Evolutionary conservation across 176 grass and related monocot species (phyloP).

Genomic region (Musa beccarii): DNA sequence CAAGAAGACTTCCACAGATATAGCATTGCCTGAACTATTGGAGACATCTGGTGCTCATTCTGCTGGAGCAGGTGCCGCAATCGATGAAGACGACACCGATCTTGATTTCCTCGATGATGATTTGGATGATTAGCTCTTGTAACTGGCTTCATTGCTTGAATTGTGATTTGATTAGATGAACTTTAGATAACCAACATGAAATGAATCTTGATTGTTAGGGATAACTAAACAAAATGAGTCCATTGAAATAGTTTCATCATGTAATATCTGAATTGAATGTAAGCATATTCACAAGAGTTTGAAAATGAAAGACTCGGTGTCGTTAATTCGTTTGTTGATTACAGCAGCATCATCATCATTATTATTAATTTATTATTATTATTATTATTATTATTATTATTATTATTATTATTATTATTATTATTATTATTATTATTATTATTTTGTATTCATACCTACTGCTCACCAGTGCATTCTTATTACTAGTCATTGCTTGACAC

Average conservation of each 20-base stretch:
- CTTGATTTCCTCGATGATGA: conserved; percentile 14
- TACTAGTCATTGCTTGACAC: no score
- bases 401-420: no score
- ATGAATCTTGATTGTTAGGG: not conserved
- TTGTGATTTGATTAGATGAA: not conserved
- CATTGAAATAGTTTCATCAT: not conserved
- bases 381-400: no score
- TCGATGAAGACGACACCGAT: conserved; percentile 9
- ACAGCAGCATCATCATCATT: no score
- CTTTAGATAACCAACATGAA: not conserved
- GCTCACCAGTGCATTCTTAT: no score
- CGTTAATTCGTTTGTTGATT: not conserved
- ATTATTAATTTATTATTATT: no score
- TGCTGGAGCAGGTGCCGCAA: not conserved
- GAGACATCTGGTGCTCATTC: conserved; percentile 1
- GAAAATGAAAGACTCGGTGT: not conserved
- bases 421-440: no score
- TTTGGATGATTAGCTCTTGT: conserved; percentile 7
- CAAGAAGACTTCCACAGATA: not conserved
- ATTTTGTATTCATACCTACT: no score
- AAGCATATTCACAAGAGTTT: not conserved
- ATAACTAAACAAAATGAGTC: not conserved
- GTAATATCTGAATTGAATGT: not conserved
- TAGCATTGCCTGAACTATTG: not conserved
- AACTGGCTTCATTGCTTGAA: not conserved